Percentiles rank a stretch among this genome's conserved stretches.
These are phyloP conservation scores for Fusarium dlaminii DNA, from an alignment of 2,329 filamentous ascomycete species.

Conservation along the genomic window DNA sequence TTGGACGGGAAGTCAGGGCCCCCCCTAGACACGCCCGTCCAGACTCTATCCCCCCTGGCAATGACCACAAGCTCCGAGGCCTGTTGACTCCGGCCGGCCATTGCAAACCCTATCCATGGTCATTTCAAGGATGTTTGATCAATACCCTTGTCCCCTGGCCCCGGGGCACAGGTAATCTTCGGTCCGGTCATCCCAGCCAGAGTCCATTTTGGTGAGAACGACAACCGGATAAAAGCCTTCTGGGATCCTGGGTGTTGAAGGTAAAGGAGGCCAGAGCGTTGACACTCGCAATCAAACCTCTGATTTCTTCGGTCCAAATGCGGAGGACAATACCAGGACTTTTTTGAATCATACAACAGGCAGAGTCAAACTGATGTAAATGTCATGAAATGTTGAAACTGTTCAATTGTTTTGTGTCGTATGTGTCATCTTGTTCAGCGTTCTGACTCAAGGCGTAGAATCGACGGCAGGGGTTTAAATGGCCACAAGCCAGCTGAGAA, in stretches of 20 bases:
- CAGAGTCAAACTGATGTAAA: background rate
- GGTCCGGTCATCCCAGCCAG: constrained; percentile 35
- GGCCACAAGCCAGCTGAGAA: background rate
- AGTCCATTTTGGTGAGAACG: constrained; percentile 31
- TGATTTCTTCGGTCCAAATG: constrained; percentile 28
- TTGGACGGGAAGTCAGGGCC: constrained; percentile 31
- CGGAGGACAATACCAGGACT: background rate
- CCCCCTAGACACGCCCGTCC: constrained; percentile 28
- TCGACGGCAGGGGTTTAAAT: constrained; percentile 10
- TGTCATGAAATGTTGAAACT: background rate
- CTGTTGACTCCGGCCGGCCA: constrained; percentile 27
- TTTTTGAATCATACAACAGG: background rate
- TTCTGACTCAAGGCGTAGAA: constrained; percentile 7
- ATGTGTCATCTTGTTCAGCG: background rate
- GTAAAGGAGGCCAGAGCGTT: constrained; percentile 28
- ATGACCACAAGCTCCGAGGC: constrained; percentile 15
- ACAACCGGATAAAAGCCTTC: constrained; percentile 35
- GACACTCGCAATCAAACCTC: constrained; percentile 37
- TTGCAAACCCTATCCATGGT: constrained; percentile 37
- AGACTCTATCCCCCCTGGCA: constrained; percentile 19
- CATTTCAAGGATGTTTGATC: constrained; percentile 28
- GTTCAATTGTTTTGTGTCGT: constrained; percentile 1
- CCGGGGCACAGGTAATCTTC: constrained; percentile 41
- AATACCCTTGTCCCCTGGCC: constrained; percentile 25
- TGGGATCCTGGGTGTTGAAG: constrained; percentile 30